A percentile compares a stretch with the other conserved stretches of the same genome.
These are phyloP conservation scores for Phaseolus lunatus DNA, from an alignment of 306 rosid species.

Conservation along the genomic window DNA sequence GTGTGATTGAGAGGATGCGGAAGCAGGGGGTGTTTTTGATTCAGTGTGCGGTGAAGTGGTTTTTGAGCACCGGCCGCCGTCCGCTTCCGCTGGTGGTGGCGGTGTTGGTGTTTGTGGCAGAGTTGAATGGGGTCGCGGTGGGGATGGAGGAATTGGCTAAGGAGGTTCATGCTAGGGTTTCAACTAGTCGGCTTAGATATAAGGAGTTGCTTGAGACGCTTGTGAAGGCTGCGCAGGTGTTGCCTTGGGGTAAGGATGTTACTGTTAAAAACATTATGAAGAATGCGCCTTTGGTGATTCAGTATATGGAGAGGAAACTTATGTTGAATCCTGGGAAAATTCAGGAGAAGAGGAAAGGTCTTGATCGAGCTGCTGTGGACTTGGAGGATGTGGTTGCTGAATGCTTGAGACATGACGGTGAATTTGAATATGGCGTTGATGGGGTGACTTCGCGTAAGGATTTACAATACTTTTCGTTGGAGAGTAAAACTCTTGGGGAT, in stretches of 20 bases:
- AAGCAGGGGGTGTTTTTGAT: conserved; percentile 16
- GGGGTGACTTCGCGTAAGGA: neutral
- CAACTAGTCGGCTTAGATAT: neutral
- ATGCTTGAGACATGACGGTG: neutral
- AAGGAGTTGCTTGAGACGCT: conserved; percentile 22
- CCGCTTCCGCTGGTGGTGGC: conserved; percentile 20
- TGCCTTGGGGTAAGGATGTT: conserved; percentile 21
- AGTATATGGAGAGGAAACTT: conserved; percentile 12
- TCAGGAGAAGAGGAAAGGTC: too few relatives aligned
- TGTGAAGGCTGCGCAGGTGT: conserved; percentile 16
- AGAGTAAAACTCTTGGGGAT: neutral
- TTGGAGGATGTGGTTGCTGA: too few relatives aligned
- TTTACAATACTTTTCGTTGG: neutral
- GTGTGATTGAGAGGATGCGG: neutral
- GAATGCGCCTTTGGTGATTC: conserved; percentile 24
- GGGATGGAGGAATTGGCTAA: conserved; percentile 3
- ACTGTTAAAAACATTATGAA: conserved; percentile 1
- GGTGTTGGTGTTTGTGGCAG: conserved; percentile 29
- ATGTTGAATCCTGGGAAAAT: neutral
- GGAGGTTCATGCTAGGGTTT: conserved; percentile 19
- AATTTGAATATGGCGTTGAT: conserved; percentile 3
- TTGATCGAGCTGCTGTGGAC: too few relatives aligned
- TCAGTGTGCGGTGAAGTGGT: conserved; percentile 18
- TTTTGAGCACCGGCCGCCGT: conserved; percentile 2
- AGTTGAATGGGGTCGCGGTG: neutral